Base-by-base conservation (phyloP, 2,329 filamentous ascomycete species). In the Monosporascus sp. region DNA sequence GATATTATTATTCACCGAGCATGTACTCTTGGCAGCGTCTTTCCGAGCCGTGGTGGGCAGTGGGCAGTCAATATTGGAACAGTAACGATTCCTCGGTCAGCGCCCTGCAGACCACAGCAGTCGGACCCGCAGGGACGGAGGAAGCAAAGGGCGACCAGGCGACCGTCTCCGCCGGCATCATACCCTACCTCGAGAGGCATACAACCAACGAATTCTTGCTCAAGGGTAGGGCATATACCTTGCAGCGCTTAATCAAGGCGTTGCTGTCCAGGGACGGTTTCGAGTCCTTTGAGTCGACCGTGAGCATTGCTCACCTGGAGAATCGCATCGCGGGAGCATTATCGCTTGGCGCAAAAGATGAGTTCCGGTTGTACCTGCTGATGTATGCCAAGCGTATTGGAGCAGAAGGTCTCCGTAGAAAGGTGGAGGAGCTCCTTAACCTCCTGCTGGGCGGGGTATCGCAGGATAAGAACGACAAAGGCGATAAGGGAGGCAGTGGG, bases 1-100 rank as follows among this genome's bases (percentile, higher is more conserved):
- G 94, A 2, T 99, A 91, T 71, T 86, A 86, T 51, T 99, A 99
- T 71, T 89, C 89, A 2, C 82, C 88, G 0, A 79, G 81, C 18
- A 89, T 99, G 87, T 93, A 85, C 70, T 83, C 86, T 7, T 99
- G 94, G 94, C 93, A 97, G 70, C 85, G 92, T 9, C 78, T 99
- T n/a, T 96, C 91, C 2, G 95, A 99, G 68, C 82, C 90, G 2
- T 99, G 94, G 94, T 99, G 94, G 91, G 93, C 93, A 0, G 91
- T 97, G 0, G 92, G 92, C 18, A 96, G 90, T 62, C 94, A 99
- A 68, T 99, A 99, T 70, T 99, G 94, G 95, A 97, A 99, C 70
- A 95, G 91, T 1, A 96, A 91, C 51, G 94, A 97, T 65, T 91
- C 91, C 2, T 91, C 91, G 0, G 85, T 96, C 51, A 86, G 88